Evolutionary conservation across 2,329 filamentous ascomycete genomes (phyloP).

Genomic region (Ceratocystis eucalypticola): DNA sequence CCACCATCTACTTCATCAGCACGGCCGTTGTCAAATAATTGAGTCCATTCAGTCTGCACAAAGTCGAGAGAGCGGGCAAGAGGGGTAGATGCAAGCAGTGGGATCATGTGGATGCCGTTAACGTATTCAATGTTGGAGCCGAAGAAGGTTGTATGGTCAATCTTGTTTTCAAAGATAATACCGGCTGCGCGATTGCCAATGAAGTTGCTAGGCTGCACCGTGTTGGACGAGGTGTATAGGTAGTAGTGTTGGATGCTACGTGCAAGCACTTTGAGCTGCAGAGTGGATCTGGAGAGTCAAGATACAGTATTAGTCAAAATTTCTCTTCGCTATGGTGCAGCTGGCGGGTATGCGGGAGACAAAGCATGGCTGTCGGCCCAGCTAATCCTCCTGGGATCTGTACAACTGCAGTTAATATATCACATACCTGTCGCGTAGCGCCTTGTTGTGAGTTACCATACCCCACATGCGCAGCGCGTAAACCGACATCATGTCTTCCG

Average conservation of each 20-base stretch:
- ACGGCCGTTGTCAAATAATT: conserved; percentile 57
- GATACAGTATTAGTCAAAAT: not conserved
- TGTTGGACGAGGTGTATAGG: conserved; percentile 59
- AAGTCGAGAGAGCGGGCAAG: conserved; percentile 55
- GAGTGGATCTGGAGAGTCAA: conserved; percentile 42
- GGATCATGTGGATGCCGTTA: conserved; percentile 71
- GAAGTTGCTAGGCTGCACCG: conserved; percentile 58
- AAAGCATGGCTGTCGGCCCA: not conserved
- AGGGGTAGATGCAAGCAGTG: conserved; percentile 53
- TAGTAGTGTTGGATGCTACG: conserved; percentile 70
- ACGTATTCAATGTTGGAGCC: conserved; percentile 59
- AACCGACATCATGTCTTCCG: conserved; percentile 76
- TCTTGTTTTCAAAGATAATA: conserved; percentile 85
- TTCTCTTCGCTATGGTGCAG: too few relatives aligned
- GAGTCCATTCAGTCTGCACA: conserved; percentile 69
- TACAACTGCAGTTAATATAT: not conserved
- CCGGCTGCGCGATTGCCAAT: conserved; percentile 61
- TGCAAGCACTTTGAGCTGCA: conserved; percentile 69
- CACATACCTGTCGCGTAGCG: conserved; percentile 58
- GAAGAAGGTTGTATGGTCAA: conserved; percentile 87
- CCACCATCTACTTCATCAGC: conserved; percentile 54
- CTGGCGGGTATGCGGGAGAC: not conserved
- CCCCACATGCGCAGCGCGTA: conserved; percentile 96
- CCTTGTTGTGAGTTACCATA: conserved; percentile 54
- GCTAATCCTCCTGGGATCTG: not conserved